These are phyloP conservation scores for Pichia exigua DNA, from an alignment of 805 yeast genomes.

Conservation along the genomic window DNA sequence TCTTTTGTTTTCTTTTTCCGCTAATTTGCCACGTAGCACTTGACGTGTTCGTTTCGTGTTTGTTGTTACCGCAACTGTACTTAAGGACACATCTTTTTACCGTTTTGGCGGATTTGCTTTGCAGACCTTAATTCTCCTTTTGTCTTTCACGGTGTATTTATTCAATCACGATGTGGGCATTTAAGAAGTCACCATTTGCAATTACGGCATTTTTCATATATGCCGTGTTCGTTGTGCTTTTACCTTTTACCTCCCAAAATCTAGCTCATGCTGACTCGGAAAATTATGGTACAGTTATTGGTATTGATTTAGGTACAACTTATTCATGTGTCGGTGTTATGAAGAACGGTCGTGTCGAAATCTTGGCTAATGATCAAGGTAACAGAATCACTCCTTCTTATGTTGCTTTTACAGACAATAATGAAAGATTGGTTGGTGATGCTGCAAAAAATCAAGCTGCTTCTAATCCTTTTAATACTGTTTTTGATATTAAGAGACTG, in stretches of 20 bases:
- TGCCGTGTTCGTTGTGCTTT: slow-evolving; percentile 22
- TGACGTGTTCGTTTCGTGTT: not conserved
- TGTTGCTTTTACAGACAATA: slow-evolving; percentile 84
- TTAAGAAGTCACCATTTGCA: slow-evolving; percentile 23
- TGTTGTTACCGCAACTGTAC: not conserved
- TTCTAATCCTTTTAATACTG: slow-evolving; percentile 89
- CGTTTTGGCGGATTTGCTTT: not conserved
- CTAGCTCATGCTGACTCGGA: slow-evolving; percentile 24
- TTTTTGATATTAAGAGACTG: slow-evolving; percentile 92
- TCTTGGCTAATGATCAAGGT: slow-evolving; percentile 96
- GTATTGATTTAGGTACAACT: slow-evolving; percentile 96
- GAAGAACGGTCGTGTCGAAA: slow-evolving; percentile 61
- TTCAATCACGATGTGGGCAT: slow-evolving; percentile 10
- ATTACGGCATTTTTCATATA: slow-evolving; percentile 22
- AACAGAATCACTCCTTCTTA: slow-evolving; percentile 97
- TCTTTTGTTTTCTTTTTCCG: not conserved
- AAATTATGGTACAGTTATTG: slow-evolving; percentile 47
- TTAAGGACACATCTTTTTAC: not conserved
- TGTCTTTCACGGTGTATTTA: not conserved
- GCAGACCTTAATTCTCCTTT: not conserved
- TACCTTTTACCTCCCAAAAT: slow-evolving; percentile 23
- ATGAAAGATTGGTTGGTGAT: slow-evolving; percentile 93
- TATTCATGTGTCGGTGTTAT: slow-evolving; percentile 93
- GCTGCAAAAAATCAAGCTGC: slow-evolving; percentile 99
- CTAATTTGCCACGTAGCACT: not conserved